Conservation (phyloP, 2,329 filamentous ascomycete genomes). For the Chaetomiaceae sp. region DNA sequence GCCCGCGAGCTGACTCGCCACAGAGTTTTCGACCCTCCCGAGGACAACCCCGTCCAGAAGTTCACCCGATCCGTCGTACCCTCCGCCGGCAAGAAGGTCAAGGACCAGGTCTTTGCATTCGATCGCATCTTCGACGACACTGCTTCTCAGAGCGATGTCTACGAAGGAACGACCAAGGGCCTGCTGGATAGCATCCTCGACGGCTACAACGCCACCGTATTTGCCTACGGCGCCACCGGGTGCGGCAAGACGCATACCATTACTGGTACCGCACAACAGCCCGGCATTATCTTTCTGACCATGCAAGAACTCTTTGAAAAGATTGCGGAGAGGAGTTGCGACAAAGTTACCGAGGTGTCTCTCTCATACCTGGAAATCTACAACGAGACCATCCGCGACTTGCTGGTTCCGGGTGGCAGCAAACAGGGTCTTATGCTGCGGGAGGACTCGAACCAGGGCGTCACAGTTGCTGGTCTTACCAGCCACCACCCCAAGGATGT, state of each 20-base stretch:
- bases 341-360: slow-evolving; percentile 85
- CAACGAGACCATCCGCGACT: slow-evolving; percentile 95
- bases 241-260: slow-evolving; percentile 99
- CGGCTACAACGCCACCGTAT: slow-evolving; percentile 97
- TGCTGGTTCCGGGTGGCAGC: slow-evolving; percentile 79
- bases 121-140: slow-evolving; percentile 97
- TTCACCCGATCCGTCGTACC: slow-evolving; percentile 79
- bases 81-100: slow-evolving; percentile 76
- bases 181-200: slow-evolving; percentile 95
- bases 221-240: slow-evolving; percentile 95
- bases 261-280: slow-evolving; percentile 83
- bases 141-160: slow-evolving; percentile 85
- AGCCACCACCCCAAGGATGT: slow-evolving; percentile 90
- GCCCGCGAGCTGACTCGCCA: not conserved
- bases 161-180: slow-evolving; percentile 83
- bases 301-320: slow-evolving; percentile 99
- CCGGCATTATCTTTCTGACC: slow-evolving; percentile 96
- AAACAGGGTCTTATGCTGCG: slow-evolving; percentile 85
- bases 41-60: slow-evolving; percentile 86
- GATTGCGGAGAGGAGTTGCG: slow-evolving; percentile 77
- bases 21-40: slow-evolving; percentile 94
- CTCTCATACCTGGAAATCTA: slow-evolving; percentile 98
- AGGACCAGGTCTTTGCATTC: slow-evolving; percentile 96
- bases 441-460: slow-evolving; percentile 89
- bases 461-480: slow-evolving; percentile 84